Conservation (phyloP, 352 stramenopile genomes). For the Globisporangium ultimum region DNA sequence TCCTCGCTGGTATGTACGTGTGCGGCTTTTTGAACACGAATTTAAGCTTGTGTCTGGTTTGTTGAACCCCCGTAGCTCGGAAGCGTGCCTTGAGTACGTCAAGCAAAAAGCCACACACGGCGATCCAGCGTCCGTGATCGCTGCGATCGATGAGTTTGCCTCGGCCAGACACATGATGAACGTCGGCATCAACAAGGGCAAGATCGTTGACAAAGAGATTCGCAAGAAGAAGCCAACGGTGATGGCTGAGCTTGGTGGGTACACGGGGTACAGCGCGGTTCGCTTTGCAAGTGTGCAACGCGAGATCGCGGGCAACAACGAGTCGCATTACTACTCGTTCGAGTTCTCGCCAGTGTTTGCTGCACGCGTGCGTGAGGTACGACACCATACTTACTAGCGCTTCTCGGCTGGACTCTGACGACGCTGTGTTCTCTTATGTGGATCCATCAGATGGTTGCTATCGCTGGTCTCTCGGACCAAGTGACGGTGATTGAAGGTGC, state of each 20-base stretch:
- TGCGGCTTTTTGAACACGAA: too few relatives aligned
- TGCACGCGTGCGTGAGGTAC: conserved; percentile 23
- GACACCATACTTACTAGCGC: neutral
- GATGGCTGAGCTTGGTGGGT: conserved; percentile 42
- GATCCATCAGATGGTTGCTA: conserved; percentile 25
- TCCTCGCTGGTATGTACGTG: too few relatives aligned
- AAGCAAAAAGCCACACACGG: conserved; percentile 25
- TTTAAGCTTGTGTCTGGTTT: too few relatives aligned
- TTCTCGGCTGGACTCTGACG: too few relatives aligned
- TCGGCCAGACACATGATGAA: conserved; percentile 36
- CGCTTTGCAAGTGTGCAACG: conserved; percentile 37
- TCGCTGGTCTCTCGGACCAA: conserved; percentile 32
- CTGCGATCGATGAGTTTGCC: conserved; percentile 30
- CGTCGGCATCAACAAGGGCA: conserved; percentile 18
- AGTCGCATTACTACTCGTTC: conserved; percentile 45
- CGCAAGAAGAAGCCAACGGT: conserved; percentile 25
- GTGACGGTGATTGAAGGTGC: conserved; percentile 29
- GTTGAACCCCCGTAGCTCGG: neutral
- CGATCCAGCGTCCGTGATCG: conserved; percentile 29
- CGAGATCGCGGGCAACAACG: conserved; percentile 19
- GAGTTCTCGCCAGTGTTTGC: conserved; percentile 37
- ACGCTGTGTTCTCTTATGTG: neutral
- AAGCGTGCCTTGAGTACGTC: conserved; percentile 31
- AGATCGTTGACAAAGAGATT: conserved; percentile 35
- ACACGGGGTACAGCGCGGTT: conserved; percentile 43